Base-by-base conservation (phyloP, 2,329 filamentous ascomycete genomes). In the Aspergillus nomiae region DNA sequence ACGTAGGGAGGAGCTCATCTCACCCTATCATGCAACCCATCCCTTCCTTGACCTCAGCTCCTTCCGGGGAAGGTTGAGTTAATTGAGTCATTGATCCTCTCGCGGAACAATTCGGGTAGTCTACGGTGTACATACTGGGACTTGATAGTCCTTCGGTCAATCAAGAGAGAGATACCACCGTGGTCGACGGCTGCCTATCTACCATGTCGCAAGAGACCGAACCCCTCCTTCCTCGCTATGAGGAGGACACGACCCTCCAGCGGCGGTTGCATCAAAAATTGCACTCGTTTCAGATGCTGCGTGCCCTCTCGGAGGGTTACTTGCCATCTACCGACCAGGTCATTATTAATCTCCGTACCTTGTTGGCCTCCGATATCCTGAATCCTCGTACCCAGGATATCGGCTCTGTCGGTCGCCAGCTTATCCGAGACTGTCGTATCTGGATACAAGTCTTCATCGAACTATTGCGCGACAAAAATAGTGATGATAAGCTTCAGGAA, bases 271-370 rank as follows among this genome's bases (percentile, higher is more conserved):
- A 94, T 73, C 89, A 94, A 77, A 97, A 97, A 83, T 86, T 98
- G 64, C 94, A 97, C 79, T 90, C 90, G 30, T 97, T 97, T 75
- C 92, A 97, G 82, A 96, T 97, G 90, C 76, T 93, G 32, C 87
- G 91, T 59, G 94, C 94, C 60, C 77, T 97, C 11, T 86, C 87
- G 1, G 87, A 92, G 72, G 94, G 94, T 7, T 97, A 89, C 78
- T 94, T 98, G 90, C 94, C 94, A 54, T 95, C 92, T 7, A 97
- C 91, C 12, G 90, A 95, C 69, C 94, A 98, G 76, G 74, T 86
- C 69, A 90, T 95, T 71, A 82, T 89, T 74, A 93, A 96, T 68
- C 82, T 98, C 3, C 88, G 92, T 68, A 92, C 90, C 2, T 80
- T 97, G 1, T 83, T 97, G 10, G 87, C 91, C 4, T 89, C 91